phyloP scores from a whole-genome alignment of 306 rosid genomes.

The Cicer bijugum region DNA sequence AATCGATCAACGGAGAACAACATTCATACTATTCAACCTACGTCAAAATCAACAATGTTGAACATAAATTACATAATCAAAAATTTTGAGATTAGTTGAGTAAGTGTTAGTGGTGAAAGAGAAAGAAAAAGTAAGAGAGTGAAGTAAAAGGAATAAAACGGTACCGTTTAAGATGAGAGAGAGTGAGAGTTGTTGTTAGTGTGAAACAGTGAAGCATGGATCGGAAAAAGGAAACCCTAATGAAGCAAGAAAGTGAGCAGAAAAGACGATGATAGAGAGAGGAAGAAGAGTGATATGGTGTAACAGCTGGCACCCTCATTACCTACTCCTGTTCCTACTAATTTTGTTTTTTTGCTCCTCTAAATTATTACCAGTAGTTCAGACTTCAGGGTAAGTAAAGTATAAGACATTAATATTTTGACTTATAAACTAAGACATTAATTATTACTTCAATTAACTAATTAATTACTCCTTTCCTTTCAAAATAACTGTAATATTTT shows the following conservation, averaged over 20 bases:
- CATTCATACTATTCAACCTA: not conserved
- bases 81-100: conserved; percentile 1
- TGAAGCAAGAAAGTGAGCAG: not conserved
- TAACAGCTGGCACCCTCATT: conserved; percentile 36
- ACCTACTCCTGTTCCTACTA: conserved; percentile 4
- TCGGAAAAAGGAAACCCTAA: conserved; percentile 46
- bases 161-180: conserved; percentile 21
- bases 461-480: too few species aligned
- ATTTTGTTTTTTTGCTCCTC: not conserved
- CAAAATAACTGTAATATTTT: too few species aligned
- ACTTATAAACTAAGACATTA: too few species aligned
- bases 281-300: conserved; percentile 21
- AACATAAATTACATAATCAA: not conserved
- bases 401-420: too few species aligned
- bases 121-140: not conserved
- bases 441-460: too few species aligned
- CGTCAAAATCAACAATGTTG: conserved; percentile 19
- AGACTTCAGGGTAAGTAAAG: not conserved
- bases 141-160: not conserved
- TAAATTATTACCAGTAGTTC: conserved; percentile 2
- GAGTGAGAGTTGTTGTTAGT: not conserved
- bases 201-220: conserved; percentile 25
- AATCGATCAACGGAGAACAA: not conserved
- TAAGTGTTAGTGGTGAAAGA: not conserved
- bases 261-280: not conserved